Evolutionary conservation across 2,329 filamentous ascomycete genomes (phyloP), one percentile per base, ranked within the genome.

Genomic region (Cladophialophora yegresii): DNA sequence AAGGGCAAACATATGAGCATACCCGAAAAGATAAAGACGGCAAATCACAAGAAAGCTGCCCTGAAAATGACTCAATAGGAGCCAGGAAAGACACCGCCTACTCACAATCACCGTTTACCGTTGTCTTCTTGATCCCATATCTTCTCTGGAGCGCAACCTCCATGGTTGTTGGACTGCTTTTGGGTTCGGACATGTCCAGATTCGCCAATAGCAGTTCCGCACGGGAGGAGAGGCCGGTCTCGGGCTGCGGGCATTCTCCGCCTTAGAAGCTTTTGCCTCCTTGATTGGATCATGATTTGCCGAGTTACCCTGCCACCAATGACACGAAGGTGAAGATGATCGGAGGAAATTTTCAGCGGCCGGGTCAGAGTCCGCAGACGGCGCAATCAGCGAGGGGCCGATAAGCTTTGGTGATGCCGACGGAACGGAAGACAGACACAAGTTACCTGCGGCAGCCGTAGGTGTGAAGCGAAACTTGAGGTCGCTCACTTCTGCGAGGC

Each of bases 271-370:
- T 6, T 1, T 6, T 30, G 32, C 16, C 12, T 26, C 2, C 51
- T 23, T 61, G 49, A 61, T 61, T 61, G 58, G 49, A 16, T 16
- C 43, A 33, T 32, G 58, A 53, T 58, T 23, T 65, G 33, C 62
- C 62, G 62, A 54, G 62, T 61, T 49, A 54, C 51, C 51, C 51
- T 13, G 12, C 20, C 40, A 33, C 62, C 62, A 65, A 65, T 65
- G 30, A 53, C 13, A 32, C 10, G n/a, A 45, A 22, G 30, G 30
- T 20, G n/a, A 56, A 20, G 30, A 26, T 12, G 10, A 28, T 12
- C 26, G 30, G 45, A 20, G 50, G 30, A 59, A 36, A 51, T 16
- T 50, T 59, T 59, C 57, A 51, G 47, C 30, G 32, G 16, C 10
- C 30, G 40, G 28, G 57, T 36, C 51, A 54, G 10, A 22, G 16